Percentiles rank a stretch among this genome's conserved stretches.
phyloP scores from a whole-genome alignment of 75 land plant species.

The Picea sitchensis region DNA sequence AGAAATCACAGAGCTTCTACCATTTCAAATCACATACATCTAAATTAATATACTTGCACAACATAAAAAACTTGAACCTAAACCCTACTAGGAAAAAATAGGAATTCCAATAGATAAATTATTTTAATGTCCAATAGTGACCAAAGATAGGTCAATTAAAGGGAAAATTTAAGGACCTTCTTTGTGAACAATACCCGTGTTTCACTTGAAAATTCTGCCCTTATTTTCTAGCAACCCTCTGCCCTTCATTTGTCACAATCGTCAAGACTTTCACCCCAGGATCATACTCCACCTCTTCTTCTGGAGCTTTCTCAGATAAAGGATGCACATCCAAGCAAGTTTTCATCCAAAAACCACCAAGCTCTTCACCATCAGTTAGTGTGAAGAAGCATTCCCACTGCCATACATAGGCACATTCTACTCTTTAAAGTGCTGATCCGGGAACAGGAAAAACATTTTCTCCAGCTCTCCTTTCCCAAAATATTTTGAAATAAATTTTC shows the following conservation, averaged over 20 bases:
- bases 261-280: conserved; percentile 71
- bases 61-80: too few species aligned
- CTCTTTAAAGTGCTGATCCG: conserved; percentile 98
- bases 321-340: conserved; percentile 78
- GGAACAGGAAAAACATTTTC: conserved; percentile 97
- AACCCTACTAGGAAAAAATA: too few species aligned
- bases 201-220: conserved; percentile 78
- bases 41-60: too few species aligned
- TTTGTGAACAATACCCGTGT: conserved; percentile 44
- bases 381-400: conserved; percentile 79
- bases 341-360: conserved; percentile 89
- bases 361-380: conserved; percentile 97
- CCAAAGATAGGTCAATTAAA: background rate
- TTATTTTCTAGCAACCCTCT: conserved; percentile 85
- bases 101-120: background rate
- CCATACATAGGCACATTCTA: conserved; percentile 49
- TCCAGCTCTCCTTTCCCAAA: conserved; percentile 88
- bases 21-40: background rate
- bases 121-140: too few species aligned
- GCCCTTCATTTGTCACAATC: conserved; percentile 90
- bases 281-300: conserved; percentile 69
- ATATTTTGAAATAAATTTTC: conserved; percentile 96
- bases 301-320: conserved; percentile 63
- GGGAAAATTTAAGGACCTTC: conserved; percentile 15
- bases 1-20: background rate